These are phyloP conservation scores for Vigna unguiculata DNA, from an alignment of 306 rosid genomes.

Conservation along the genomic window DNA sequence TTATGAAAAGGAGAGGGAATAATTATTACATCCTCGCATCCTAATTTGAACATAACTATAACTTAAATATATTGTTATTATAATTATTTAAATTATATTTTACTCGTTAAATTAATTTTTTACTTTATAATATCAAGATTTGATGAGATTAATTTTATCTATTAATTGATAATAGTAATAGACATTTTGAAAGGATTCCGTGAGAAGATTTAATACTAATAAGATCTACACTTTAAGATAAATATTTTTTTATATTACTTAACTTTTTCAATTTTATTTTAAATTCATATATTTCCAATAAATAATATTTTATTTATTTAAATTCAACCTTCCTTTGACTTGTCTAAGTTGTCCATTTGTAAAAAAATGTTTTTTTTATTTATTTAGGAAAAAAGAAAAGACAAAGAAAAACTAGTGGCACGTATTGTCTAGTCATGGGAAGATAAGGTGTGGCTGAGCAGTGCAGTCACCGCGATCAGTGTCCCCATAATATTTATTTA, in stretches of 20 bases:
- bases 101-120: neutral
- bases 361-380: neutral
- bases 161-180: neutral
- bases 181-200: too few relatives aligned
- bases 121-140: neutral
- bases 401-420: neutral
- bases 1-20: too few relatives aligned
- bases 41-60: too few relatives aligned
- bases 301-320: too few relatives aligned
- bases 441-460: conserved; percentile 26
- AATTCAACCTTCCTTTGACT: neutral
- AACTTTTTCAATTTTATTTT: too few relatives aligned
- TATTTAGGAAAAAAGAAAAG: neutral
- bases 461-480: neutral
- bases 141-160: neutral
- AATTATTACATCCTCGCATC: too few relatives aligned
- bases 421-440: conserved; percentile 1
- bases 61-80: too few relatives aligned
- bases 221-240: too few relatives aligned
- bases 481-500: conserved; percentile 39
- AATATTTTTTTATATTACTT: too few relatives aligned
- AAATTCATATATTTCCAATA: too few relatives aligned
- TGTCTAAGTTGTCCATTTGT: neutral
- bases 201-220: too few relatives aligned
- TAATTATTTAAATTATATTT: too few relatives aligned